These are phyloP conservation scores for Cordyceps farinosa DNA, from an alignment of 2,329 filamentous ascomycete genomes.

Conservation along the genomic window DNA sequence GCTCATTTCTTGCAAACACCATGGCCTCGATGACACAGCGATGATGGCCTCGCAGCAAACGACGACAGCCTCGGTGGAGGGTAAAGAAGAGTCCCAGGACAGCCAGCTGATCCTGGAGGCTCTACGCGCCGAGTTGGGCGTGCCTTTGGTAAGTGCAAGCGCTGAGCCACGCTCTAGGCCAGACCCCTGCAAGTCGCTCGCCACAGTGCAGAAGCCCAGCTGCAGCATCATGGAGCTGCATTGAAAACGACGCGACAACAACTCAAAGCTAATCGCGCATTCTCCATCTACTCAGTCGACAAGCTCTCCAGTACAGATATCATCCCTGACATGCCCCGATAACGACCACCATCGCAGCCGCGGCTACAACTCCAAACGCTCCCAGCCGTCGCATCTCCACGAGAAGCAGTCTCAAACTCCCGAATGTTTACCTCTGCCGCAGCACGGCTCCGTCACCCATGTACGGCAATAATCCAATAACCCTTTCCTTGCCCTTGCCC, in stretches of 20 bases:
- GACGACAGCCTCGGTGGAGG: background rate
- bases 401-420: background rate
- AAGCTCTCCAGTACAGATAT: background rate
- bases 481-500: background rate
- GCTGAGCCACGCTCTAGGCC: constrained; percentile 4
- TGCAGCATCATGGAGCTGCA: background rate
- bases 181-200: background rate
- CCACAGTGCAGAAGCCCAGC: constrained; percentile 16
- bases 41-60: constrained; percentile 8
- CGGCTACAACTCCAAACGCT: background rate
- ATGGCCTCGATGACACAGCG: background rate
- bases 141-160: constrained; percentile 36
- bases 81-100: constrained; percentile 37
- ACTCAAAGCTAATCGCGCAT: background rate
- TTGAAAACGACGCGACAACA: background rate
- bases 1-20: background rate
- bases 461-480: background rate
- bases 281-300: background rate
- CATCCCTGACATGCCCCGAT: background rate
- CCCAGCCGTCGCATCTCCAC: background rate
- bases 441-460: background rate
- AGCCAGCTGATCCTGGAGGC: constrained; percentile 40
- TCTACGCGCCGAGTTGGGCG: constrained; percentile 37
- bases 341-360: background rate
- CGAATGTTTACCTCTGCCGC: constrained; percentile 3